Evolutionary conservation across 2,329 filamentous ascomycete genomes (phyloP), one percentile per base, ranked within the genome.

Genomic region (Microdochium paspali): DNA sequence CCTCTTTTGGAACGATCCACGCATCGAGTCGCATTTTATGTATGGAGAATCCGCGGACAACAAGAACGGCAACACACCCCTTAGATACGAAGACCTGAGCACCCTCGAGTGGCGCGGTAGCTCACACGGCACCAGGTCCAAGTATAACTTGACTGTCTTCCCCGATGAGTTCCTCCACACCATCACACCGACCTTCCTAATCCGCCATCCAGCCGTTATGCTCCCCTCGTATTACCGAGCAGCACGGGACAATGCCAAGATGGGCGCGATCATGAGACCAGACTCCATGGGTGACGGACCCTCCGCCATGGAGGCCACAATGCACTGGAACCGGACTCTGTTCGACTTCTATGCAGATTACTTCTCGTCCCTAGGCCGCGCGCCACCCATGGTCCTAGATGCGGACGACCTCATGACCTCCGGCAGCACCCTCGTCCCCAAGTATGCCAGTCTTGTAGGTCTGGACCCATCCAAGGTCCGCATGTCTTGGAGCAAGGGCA

Each of bases 181-280:
- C 2, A 67, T 57, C 54, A 54, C 56, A 24, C 54, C 63, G 3
- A 57, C 61, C 2, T 65, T 68, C 46, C 55, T 66, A 24, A 65
- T 69, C 47, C 58, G 66, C 1, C 64, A 70, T 47, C 67, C 67
- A 3, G 65, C 64, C 7, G 51, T 69, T 23, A 54, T 60, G 6
- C 67, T 65, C 35, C 60, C 65, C 4, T 69, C 66, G 1, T 53
- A 61, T 23, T 65, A 64, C 50, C 65, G 66, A 2, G 47, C 35
- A 20, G 35, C 35, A 3, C 35, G 45, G 15, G 26, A 28, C 32
- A n/a, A 24, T 20, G 10, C 40, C 20, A 44, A 50, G 30, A 24
- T 44, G 13, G 35, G 35, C 18, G 18, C 15, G 6, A 40, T 40
- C 6, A 5, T 18, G 5, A 40, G 35, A 21, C 35, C 35, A 4